A percentile compares a stretch with the other conserved stretches of the same genome.
Conservation (phyloP, 2,329 filamentous ascomycete species). For the Neurospora sp. region DNA sequence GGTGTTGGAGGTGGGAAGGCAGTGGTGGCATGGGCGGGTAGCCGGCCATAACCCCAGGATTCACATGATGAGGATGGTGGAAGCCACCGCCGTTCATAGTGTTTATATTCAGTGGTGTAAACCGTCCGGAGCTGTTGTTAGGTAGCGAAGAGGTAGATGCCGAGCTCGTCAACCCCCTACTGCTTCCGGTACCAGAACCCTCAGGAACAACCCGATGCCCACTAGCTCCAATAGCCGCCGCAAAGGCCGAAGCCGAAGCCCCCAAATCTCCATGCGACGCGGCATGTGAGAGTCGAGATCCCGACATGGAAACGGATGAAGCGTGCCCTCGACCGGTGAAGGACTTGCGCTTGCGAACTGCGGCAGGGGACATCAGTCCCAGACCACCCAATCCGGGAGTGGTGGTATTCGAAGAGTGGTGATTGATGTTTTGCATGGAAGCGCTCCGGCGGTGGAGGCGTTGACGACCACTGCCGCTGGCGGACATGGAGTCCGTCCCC, state of each 20-base stretch:
- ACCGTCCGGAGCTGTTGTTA: not conserved
- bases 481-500: not conserved
- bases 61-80: not conserved
- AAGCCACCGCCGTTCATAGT: not conserved
- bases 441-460: conserved; percentile 17
- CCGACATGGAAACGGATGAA: not conserved
- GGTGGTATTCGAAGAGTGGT: not conserved
- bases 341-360: conserved; percentile 28
- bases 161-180: not conserved
- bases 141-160: not conserved
- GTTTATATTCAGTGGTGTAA: not conserved
- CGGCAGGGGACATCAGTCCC: conserved; percentile 4
- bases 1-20: not conserved
- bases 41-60: not conserved
- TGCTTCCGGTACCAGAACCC: not conserved
- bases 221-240: not conserved
- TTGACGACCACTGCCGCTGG: conserved; percentile 1
- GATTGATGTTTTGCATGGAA: conserved; percentile 18
- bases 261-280: not conserved
- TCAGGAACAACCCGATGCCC: not conserved
- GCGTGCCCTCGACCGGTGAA: conserved; percentile 18
- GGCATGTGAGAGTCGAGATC: not conserved
- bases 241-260: not conserved
- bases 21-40: not conserved
- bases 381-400: not conserved